Evolutionary conservation across 1,284 basidiomycete species (phyloP), one percentile per base, ranked within the genome.

Genomic region (Apiotrichum laibachii): DNA sequence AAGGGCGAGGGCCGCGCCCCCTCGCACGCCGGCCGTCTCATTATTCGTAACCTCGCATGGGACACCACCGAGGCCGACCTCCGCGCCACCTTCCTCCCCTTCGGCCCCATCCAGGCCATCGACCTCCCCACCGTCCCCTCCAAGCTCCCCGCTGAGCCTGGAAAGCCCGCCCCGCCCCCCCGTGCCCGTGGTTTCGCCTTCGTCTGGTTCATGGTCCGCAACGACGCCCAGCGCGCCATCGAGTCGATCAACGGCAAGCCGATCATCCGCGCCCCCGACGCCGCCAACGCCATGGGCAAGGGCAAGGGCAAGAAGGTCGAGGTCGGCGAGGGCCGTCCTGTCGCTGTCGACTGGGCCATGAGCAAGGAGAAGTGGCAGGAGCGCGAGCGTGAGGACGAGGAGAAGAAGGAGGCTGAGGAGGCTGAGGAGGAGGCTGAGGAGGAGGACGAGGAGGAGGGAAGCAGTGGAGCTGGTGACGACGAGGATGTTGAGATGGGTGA

Each of bases 301-400:
- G 78, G 77, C 16, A 61, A 61, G 57, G 61, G 54, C 39, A 64
- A 65, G 46, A 79, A 80, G 51, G 77, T 77, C 55, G 77, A 74
- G 15, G 79, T 70, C n/a, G 74, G 67, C 48, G 75, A 78, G 50
- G 87, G 85, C 66, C 81, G 93, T 51, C 81, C 85, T 18, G 89
- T 97, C 26, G 92, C 93, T 7, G 95, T 99, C 39, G 94, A 98
- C 80, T 98, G 93, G 92, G 93, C 93, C 7, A 77, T 98, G 70
- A 91, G 90, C 73, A 96, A 98, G 79, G 88, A 90, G 57, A 89
- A 88, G 75, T 97, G 90, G 89, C 84, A 92, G 73, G 86, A 89
- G 70, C 71, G 73, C 31, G 76, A 86, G 85, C 77, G 85, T 81
- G 63, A 85, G 80, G 76, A 74, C 11, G 68, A 59, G 83, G 55